A percentile compares a stretch with the other conserved stretches of the same genome.
phyloP scores from a whole-genome alignment of 257 asterid species.

The Nicotiana obtusifolia region DNA sequence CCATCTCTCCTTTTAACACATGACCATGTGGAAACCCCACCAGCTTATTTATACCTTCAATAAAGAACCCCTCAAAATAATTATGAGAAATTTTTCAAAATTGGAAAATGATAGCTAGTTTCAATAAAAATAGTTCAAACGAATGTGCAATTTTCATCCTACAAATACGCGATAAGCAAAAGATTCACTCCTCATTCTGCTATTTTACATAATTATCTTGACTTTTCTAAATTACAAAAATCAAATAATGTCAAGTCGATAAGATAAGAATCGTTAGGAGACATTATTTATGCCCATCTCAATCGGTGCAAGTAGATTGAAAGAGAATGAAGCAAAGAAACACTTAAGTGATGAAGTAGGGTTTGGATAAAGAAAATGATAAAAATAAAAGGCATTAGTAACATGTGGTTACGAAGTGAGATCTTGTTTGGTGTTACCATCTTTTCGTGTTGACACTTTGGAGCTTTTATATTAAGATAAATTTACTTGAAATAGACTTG shows the following conservation, averaged over 20 bases:
- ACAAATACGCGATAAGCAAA: too few relatives aligned
- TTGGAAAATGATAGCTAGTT: not conserved
- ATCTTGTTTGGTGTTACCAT: slow-evolving; percentile 21
- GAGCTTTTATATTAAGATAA: not conserved
- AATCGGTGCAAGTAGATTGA: slow-evolving; percentile 13
- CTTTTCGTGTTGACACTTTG: slow-evolving; percentile 4
- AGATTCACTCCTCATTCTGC: not conserved
- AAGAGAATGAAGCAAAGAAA: slow-evolving; percentile 2
- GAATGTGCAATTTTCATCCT: too few relatives aligned
- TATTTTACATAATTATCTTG: not conserved
- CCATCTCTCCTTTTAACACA: not conserved
- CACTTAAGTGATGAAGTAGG: not conserved
- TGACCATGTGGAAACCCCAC: slow-evolving; percentile 23
- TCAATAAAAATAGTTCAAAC: not conserved
- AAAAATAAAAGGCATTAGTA: slow-evolving; percentile 13
- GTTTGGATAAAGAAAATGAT: slow-evolving; percentile 19
- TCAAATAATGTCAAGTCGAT: not conserved
- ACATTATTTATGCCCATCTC: slow-evolving; percentile 10
- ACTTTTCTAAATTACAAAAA: not conserved
- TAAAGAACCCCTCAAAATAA: not conserved
- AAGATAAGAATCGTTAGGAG: not conserved
- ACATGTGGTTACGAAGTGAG: slow-evolving; percentile 34
- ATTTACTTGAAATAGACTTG: slow-evolving; percentile 21
- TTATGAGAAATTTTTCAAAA: not conserved
- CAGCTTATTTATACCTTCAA: not conserved